Evolutionary conservation across 495 filamentous ascomycete genomes (phyloP).

Genomic region (Melanomma pulvis-pyrius): DNA sequence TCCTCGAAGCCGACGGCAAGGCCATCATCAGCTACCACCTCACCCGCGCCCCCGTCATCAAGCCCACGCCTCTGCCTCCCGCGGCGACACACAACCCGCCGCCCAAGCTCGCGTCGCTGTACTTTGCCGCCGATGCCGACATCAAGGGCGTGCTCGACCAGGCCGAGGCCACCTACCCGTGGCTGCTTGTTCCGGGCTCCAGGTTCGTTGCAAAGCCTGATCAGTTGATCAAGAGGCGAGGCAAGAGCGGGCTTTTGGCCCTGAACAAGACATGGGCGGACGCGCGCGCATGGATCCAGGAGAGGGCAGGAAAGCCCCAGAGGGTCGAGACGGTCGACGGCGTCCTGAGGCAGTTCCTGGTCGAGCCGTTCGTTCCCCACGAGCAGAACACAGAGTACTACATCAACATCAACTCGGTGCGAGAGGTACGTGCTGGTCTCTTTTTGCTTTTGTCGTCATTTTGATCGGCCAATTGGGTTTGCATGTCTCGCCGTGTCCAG

Average conservation of each 20-base stretch:
- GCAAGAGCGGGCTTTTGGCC: constrained; percentile 95
- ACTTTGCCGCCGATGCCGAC: constrained; percentile 87
- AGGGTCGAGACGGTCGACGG: constrained; percentile 91
- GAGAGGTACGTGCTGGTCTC: constrained; percentile 67
- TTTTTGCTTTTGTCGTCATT: constrained; percentile 28
- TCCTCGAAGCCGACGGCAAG: constrained; percentile 99
- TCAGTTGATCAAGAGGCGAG: constrained; percentile 98
- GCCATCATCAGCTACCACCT: constrained; percentile 99
- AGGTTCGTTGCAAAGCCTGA: constrained; percentile 99
- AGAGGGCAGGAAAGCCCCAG: constrained; percentile 85
- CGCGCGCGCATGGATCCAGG: constrained; percentile 88
- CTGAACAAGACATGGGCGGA: constrained; percentile 98
- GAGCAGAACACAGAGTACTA: constrained; percentile 94
- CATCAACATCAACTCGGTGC: constrained; percentile 93
- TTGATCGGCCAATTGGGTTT: not conserved
- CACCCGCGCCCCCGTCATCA: constrained; percentile 95
- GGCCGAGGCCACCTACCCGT: constrained; percentile 93
- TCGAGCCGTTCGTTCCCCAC: constrained; percentile 98
- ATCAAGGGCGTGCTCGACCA: constrained; percentile 87
- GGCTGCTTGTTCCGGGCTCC: constrained; percentile 77
- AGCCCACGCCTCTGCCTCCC: constrained; percentile 89
- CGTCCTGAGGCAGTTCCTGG: constrained; percentile 88
- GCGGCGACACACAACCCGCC: constrained; percentile 88
- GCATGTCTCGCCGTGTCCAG: not conserved
- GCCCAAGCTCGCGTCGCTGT: constrained; percentile 83